Base-by-base conservation (phyloP, 805 yeast species). In the Saccharomycopsis microspora region DNA sequence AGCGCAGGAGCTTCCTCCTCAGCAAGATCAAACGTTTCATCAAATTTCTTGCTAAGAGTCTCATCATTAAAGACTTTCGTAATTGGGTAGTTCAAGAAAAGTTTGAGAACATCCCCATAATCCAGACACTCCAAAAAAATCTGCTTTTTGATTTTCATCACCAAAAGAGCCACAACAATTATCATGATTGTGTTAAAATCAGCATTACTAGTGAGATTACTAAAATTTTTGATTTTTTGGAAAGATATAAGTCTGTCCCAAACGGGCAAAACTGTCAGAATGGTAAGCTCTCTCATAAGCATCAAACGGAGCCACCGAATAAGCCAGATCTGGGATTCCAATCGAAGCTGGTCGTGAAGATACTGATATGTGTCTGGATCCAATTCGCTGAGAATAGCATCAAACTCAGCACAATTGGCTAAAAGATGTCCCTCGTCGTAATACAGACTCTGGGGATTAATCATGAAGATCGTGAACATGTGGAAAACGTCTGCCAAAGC, bases 261-360 rank as follows among this genome's bases (percentile, higher is more conserved):
- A 2, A 71, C 48, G 32, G 58, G 59, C 28, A 63, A 58, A 0
- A 68, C 60, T 19, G 60, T 57, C 31, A 66, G 62, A 44, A 60
- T 53, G 1, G 74, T 76, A 10, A 74, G 48, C 47, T 74, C 80
- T 46, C 80, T 57, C 9, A 70, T 56, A 32, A 74, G 62, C 3
- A 74, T 46, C 9, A 74, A 57, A 27, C 79, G 58, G 3, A 71
- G 65, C 63, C 71, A 74, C 45, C 80, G 57, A 9, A 74, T 74
- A 31, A 72, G 58, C 80, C 80, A 74, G 35, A 74, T 61, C 53
- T 71, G 77, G 5, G 72, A 63, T 50, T 74, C 80, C 4, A 74
- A 58, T 49, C 60, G 64, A 37, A 73, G 61, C 52, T 68, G 70
- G 43, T 66, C 68, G 10, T 67, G 58, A 38, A 74, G 56, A 49